Base-by-base conservation (phyloP, 73 alveolate genomes). In the Diophrys appendiculata region DNA sequence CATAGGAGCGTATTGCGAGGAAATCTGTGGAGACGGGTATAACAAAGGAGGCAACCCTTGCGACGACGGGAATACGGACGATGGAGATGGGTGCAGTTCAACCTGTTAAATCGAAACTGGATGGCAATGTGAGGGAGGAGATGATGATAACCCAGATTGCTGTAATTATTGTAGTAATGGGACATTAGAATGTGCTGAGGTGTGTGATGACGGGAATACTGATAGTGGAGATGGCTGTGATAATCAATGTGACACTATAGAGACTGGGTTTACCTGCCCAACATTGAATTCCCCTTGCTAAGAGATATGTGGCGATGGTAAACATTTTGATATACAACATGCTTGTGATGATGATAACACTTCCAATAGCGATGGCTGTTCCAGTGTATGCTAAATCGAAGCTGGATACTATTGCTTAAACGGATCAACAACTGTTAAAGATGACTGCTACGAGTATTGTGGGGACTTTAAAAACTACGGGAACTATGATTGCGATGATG, bases 1-100 rank as follows among this genome's bases (percentile, higher is more conserved):
- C 43, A 1, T 53, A 31, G 69, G 81, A 64, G 90, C 70, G 29
- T 23, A 5, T 0, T 82, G 90, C 32, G 72, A 69, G 22, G 90
- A 82, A 67, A 82, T 70, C 0, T 82, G 90, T 33, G 90, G 90
- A 60, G 90, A 82, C 56, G 90, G 90, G 24, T 35, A 18, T 1
- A 32, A 67, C 56, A 25, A 73, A 2, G 52, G 43, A 33, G 18
- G 13, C 3, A 33, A 73, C 68, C 76, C 65, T 23, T 82, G 90
- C 35, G 90, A 82, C 32, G 90, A 82, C 35, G 81, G 83, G 29
- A 82, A 82, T 43, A 33, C 27, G 13, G 52, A 24, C 18, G 65
- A 65, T 2, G 73, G 84, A 29, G 90, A 82, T 43, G 90, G 90
- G 13, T 82, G 90, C 53, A 30, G 29, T 53, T 18, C 26, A 11